Evolutionary conservation across 495 filamentous ascomycete species (phyloP), one percentile per base, ranked within the genome.

Genomic region (Aspergillus funiculosus): DNA sequence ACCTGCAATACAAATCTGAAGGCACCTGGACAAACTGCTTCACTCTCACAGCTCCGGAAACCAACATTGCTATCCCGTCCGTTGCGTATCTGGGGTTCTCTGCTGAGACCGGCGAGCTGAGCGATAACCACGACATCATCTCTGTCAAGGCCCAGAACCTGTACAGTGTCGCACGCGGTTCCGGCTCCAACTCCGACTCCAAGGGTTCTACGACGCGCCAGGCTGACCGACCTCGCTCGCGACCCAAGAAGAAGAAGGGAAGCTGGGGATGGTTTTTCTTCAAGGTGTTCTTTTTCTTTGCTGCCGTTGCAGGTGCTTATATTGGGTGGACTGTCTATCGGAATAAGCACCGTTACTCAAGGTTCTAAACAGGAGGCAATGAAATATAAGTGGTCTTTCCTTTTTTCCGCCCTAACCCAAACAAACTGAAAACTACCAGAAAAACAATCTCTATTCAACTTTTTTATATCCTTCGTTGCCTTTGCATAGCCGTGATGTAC

Each of bases 121-220:
- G 79, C 63, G 94, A 99, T 66, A 95, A 96, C 75, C 89, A 95
- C 77, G 94, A 99, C 64, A 94, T 99, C 64, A 83, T 97, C 64
- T 83, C 77, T 43, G 78, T 99, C 62, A 71, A 83, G 46, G 80
- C 90, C 28, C 85, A 86, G 74, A 97, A 96, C 61, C 74, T 97
- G 20, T 96, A 99, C 67, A 76, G 75, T 44, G 66, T 82, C 40
- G 75, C 69, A 58, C 44, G 63, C 51, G 52, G 58, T 39, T 46
- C 60, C 39, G 56, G 54, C 27, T 51, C 57, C 53, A 60, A 66
- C 30, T 58, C 71, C 31, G 69, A 62, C 50, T 56, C 66, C 36
- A 72, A 62, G 10, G 4, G n/a, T 8, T 25, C 5, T 20, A 14
- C 18, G 18, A 32, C 36, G 24, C 31, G 61, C 57, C 43, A 63